Percentiles rank a stretch among this genome's conserved stretches.
Evolutionary conservation across 768 basidiomycete genomes (phyloP).

Genomic region (Kwoniella newhampshirensis): DNA sequence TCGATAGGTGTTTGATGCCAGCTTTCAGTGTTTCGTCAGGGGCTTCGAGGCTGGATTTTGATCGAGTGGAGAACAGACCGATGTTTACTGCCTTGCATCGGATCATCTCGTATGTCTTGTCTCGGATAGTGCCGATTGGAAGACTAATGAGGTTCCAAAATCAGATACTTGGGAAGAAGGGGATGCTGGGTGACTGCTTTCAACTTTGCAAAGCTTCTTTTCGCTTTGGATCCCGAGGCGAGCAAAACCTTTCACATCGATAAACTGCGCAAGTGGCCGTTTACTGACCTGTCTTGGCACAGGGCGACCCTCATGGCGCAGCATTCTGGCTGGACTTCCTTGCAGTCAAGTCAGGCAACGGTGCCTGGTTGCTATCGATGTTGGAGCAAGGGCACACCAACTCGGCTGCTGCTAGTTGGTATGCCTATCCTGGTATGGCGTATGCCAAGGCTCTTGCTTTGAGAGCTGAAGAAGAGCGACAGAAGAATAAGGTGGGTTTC

Average conservation of each 20-base stretch:
- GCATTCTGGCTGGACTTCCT: conserved; percentile 76
- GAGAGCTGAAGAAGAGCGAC: conserved; percentile 58
- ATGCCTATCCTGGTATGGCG: conserved; percentile 64
- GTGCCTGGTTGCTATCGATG: conserved; percentile 74
- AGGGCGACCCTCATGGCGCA: conserved; percentile 80
- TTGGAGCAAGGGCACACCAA: conserved; percentile 55
- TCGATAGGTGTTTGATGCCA: conserved; percentile 84
- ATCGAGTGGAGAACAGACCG: conserved; percentile 81
- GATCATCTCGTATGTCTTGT: conserved; percentile 73
- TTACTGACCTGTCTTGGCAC: background rate
- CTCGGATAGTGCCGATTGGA: conserved; percentile 5
- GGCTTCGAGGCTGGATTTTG: conserved; percentile 80
- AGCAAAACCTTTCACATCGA: background rate
- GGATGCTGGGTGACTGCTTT: conserved; percentile 87
- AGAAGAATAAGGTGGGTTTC: conserved; percentile 55
- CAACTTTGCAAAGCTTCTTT: conserved; percentile 83
- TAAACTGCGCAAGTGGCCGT: background rate
- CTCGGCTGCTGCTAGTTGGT: conserved; percentile 58
- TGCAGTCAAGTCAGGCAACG: conserved; percentile 75
- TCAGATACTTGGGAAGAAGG: conserved; percentile 82
- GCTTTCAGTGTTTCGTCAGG: conserved; percentile 82
- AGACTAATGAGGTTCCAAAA: too few species aligned
- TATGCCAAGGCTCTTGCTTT: conserved; percentile 61
- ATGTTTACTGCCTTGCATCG: conserved; percentile 87
- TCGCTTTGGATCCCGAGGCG: conserved; percentile 70